These are phyloP conservation scores for Polychaeton citri DNA, from an alignment of 2,329 filamentous ascomycete species.

Conservation along the genomic window DNA sequence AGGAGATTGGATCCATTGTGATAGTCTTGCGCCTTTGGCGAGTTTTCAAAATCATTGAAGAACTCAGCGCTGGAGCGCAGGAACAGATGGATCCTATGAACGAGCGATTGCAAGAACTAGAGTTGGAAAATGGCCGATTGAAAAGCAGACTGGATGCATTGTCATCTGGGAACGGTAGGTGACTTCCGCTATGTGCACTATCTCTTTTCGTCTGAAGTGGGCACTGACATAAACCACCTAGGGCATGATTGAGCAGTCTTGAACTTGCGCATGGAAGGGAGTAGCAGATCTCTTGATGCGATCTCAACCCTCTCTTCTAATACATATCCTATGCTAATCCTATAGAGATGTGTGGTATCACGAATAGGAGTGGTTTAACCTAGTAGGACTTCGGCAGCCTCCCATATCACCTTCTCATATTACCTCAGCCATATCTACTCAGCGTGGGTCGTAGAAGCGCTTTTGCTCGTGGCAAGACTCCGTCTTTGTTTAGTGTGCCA, in stretches of 20 bases:
- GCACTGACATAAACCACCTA: too few relatives aligned
- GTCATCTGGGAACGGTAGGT: neutral
- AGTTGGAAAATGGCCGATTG: neutral
- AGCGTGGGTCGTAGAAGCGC: constrained; percentile 5
- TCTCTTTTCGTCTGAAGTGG: too few relatives aligned
- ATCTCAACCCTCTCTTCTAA: too few relatives aligned
- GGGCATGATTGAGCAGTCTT: too few relatives aligned
- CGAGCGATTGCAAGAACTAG: neutral
- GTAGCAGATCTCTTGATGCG: too few relatives aligned
- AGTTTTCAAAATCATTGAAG: constrained; percentile 58
- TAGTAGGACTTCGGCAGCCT: too few relatives aligned
- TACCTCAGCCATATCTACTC: too few relatives aligned
- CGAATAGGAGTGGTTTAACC: too few relatives aligned
- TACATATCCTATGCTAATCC: too few relatives aligned
- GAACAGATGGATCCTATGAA: neutral
- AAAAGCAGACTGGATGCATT: neutral
- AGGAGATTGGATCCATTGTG: constrained; percentile 54
- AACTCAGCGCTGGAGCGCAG: constrained; percentile 33
- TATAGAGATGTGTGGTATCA: too few relatives aligned
- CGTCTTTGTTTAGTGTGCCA: constrained; percentile 7
- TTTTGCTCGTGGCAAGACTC: constrained; percentile 6
- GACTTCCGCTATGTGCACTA: neutral
- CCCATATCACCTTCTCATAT: too few relatives aligned
- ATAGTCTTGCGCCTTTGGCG: constrained; percentile 55
- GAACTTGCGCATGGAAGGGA: too few relatives aligned